Conservation (phyloP, 1,284 basidiomycete species). For the Tylopilus sp. region DNA sequence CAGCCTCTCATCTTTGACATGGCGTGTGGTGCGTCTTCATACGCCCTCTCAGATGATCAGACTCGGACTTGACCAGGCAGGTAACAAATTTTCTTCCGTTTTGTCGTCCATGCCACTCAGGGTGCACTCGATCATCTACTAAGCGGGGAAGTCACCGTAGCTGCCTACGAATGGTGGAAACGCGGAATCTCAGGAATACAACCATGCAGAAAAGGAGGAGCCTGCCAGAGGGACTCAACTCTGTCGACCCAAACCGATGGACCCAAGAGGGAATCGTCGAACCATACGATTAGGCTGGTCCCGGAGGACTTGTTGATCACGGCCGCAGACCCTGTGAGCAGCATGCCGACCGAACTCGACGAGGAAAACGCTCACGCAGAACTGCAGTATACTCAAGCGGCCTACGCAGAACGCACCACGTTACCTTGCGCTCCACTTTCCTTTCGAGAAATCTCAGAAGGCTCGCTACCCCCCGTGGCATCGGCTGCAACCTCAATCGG, state of each 20-base stretch:
- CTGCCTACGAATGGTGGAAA: constrained; percentile 30
- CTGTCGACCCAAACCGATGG: not conserved
- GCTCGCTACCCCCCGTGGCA: constrained; percentile 38
- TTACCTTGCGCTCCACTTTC: constrained; percentile 47
- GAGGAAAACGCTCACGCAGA: constrained; percentile 1
- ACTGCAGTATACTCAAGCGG: constrained; percentile 47
- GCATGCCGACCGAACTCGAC: not conserved
- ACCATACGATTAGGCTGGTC: not conserved
- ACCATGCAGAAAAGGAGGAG: constrained; percentile 3
- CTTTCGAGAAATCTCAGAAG: constrained; percentile 52
- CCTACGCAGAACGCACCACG: constrained; percentile 47
- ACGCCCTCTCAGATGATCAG: not conserved
- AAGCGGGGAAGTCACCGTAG: constrained; percentile 30
- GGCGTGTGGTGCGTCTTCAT: constrained; percentile 27
- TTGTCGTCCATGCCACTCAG: constrained; percentile 7
- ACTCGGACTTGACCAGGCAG: constrained; percentile 19
- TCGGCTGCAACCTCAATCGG: constrained; percentile 16
- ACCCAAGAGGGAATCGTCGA: not conserved
- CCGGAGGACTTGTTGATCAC: constrained; percentile 20
- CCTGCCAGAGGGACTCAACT: not conserved
- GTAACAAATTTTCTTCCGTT: constrained; percentile 11
- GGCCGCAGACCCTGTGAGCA: constrained; percentile 27
- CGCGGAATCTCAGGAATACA: constrained; percentile 12
- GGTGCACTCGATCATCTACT: not conserved
- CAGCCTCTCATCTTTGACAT: constrained; percentile 29